phyloP scores from a whole-genome alignment of 129 eudicot genomes.

The Gnaphalium uliginosum region DNA sequence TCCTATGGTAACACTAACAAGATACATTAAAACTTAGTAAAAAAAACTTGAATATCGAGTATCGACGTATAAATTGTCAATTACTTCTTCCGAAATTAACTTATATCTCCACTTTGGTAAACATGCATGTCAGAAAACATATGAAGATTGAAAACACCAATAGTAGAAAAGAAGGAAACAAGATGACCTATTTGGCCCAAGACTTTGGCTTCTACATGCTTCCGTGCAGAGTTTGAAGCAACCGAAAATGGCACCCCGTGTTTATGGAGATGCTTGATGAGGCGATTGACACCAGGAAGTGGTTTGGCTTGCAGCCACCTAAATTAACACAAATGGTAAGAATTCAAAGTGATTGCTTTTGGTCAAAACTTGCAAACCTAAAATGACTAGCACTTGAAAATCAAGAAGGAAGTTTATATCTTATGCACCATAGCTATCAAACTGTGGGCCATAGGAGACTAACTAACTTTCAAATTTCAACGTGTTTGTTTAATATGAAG shows the following conservation, averaged over 20 bases:
- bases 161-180: not conserved
- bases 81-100: conserved; percentile 1
- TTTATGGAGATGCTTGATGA: conserved; percentile 68
- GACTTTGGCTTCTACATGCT: conserved; percentile 59
- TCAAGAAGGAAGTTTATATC: not conserved
- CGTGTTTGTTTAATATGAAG: no score
- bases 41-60: not conserved
- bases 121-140: not conserved
- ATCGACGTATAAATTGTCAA: not conserved
- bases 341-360: not conserved
- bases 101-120: not conserved
- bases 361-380: not conserved
- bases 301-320: conserved; percentile 74
- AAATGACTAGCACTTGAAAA: no score
- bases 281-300: conserved; percentile 93
- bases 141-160: not conserved
- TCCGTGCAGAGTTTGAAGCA: conserved; percentile 72
- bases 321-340: conserved; percentile 23
- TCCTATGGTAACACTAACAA: conserved; percentile 40
- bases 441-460: no score
- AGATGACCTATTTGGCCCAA: conserved; percentile 60
- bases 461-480: no score
- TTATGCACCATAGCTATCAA: not conserved
- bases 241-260: conserved; percentile 68
- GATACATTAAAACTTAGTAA: not conserved